Percentiles rank a stretch among this genome's conserved stretches.
These are phyloP conservation scores for Cyclotella atomus DNA, from an alignment of 108 stramenopile genomes.

Conservation along the genomic window DNA sequence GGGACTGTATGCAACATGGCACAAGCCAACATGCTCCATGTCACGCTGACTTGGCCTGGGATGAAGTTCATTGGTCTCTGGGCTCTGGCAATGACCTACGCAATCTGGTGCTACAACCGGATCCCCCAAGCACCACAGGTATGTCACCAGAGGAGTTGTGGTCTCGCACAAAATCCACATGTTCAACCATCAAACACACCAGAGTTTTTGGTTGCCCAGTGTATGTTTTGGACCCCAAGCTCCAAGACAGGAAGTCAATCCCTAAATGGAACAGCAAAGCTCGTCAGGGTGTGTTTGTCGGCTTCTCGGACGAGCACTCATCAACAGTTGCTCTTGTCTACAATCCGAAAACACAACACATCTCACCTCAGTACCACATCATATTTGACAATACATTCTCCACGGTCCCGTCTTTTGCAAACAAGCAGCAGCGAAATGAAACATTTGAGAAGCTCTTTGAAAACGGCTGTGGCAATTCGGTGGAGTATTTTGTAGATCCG, in stretches of 20 bases:
- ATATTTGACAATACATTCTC: slow-evolving; percentile 2
- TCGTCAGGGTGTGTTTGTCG: background rate
- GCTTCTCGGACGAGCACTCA: background rate
- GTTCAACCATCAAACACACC: background rate
- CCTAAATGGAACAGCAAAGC: background rate
- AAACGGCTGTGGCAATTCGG: background rate
- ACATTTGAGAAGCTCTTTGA: background rate
- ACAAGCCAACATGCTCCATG: slow-evolving; percentile 52
- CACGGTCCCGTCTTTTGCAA: slow-evolving; percentile 5
- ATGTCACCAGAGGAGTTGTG: background rate
- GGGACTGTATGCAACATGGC: slow-evolving; percentile 42
- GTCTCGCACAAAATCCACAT: background rate
- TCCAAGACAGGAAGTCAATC: background rate
- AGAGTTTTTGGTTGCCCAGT: slow-evolving; percentile 27
- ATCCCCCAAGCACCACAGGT: background rate
- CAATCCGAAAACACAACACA: background rate
- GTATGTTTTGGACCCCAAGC: slow-evolving; percentile 10
- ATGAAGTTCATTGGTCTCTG: slow-evolving; percentile 32
- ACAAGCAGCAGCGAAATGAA: background rate
- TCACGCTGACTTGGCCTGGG: slow-evolving; percentile 50
- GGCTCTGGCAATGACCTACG: slow-evolving; percentile 58
- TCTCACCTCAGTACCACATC: slow-evolving; percentile 23
- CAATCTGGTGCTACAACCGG: slow-evolving; percentile 43
- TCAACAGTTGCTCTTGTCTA: background rate
- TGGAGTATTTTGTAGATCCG: background rate